These are phyloP conservation scores for Backusella parvicylindrica DNA, from an alignment of 192 early-diverging fungal genomes.

Conservation along the genomic window DNA sequence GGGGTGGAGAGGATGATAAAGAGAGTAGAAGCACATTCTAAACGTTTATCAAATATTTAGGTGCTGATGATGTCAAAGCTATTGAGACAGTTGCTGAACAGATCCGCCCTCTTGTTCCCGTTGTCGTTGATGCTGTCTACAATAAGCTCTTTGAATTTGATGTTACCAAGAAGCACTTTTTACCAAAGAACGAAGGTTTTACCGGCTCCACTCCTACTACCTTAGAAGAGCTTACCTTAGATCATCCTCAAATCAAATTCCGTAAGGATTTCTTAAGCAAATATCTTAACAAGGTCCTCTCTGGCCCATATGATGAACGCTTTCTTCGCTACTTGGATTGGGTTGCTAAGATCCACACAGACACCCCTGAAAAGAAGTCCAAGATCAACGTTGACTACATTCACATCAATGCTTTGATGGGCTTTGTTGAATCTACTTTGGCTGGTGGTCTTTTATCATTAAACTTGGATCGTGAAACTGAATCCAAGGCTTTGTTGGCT, in stretches of 20 bases:
- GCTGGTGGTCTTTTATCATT: slow-evolving; percentile 50
- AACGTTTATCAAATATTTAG: slow-evolving; percentile 20
- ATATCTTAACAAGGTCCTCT: slow-evolving; percentile 66
- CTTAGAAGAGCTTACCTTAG: slow-evolving; percentile 44
- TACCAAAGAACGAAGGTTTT: slow-evolving; percentile 65
- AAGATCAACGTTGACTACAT: slow-evolving; percentile 83
- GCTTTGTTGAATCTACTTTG: slow-evolving; percentile 57
- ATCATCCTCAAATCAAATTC: slow-evolving; percentile 75
- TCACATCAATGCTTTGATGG: slow-evolving; percentile 75
- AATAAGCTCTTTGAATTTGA: slow-evolving; percentile 66
- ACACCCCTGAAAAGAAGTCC: slow-evolving; percentile 68
- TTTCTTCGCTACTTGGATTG: slow-evolving; percentile 76
- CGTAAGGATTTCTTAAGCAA: slow-evolving; percentile 70
- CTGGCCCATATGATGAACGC: slow-evolving; percentile 46
- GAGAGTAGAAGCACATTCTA: background rate
- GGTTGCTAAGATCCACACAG: slow-evolving; percentile 76
- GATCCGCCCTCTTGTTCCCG: slow-evolving; percentile 64
- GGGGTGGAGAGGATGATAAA: background rate
- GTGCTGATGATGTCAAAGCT: slow-evolving; percentile 55
- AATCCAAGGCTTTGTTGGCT: slow-evolving; percentile 57
- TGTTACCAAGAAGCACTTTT: slow-evolving; percentile 70
- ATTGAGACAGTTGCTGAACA: slow-evolving; percentile 63
- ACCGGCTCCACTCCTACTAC: slow-evolving; percentile 33
- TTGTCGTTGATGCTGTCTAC: slow-evolving; percentile 79
- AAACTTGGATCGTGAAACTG: slow-evolving; percentile 51